phyloP scores from a whole-genome alignment of 805 yeast genomes.

The Kuraishia hungarica region DNA sequence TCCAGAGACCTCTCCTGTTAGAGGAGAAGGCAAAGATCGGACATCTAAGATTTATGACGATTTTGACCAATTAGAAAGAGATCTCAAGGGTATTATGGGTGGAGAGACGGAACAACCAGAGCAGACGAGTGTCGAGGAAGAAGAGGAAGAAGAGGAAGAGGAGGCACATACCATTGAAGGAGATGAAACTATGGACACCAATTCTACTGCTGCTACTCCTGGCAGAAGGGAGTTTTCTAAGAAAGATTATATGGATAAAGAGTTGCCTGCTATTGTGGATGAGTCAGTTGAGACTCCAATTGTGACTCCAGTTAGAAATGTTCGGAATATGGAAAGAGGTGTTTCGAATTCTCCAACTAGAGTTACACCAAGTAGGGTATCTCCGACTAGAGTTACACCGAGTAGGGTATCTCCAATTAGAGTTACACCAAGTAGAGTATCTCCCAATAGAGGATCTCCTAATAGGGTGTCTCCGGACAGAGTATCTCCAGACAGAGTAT shows the following conservation, averaged over 20 bases:
- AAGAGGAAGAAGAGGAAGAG: no score
- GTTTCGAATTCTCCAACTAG: not conserved
- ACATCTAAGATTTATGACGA: constrained; percentile 13
- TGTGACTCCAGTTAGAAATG: not conserved
- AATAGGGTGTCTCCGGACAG: not conserved
- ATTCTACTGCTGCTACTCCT: not conserved
- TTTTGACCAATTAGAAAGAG: constrained; percentile 16
- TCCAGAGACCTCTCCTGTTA: not conserved
- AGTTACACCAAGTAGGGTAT: not conserved
- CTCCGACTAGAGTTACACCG: not conserved
- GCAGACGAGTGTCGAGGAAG: not conserved
- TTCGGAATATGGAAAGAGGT: not conserved
- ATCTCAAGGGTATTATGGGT: constrained; percentile 15
- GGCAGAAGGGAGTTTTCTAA: not conserved
- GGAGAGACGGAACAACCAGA: not conserved
- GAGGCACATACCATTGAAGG: not conserved
- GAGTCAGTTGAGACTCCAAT: not conserved
- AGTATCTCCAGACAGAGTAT: no score
- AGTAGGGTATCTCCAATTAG: not conserved
- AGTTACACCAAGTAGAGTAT: not conserved
- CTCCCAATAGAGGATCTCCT: not conserved
- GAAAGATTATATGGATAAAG: not conserved
- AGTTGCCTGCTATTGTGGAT: not conserved
- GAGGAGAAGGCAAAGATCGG: constrained; percentile 6
- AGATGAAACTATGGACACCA: not conserved